These are phyloP conservation scores for Fusarium fracticaudum DNA, from an alignment of 2,329 filamentous ascomycete genomes.

Conservation along the genomic window DNA sequence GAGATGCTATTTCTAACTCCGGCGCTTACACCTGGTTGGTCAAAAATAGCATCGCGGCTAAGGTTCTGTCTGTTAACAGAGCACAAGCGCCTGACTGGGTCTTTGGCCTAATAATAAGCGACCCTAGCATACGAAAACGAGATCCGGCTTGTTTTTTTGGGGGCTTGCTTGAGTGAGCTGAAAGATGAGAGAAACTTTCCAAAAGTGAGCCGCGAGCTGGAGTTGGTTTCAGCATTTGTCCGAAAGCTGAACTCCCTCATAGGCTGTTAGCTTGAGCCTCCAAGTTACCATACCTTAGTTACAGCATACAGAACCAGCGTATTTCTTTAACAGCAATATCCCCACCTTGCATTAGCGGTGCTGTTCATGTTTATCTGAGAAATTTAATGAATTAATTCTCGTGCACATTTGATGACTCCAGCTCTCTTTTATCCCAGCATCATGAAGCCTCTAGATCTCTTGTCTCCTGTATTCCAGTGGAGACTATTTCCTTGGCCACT, in stretches of 20 bases:
- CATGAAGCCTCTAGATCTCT: too few species aligned
- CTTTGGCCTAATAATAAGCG: constrained; percentile 10
- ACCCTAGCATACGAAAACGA: constrained; percentile 11
- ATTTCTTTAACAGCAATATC: too few species aligned
- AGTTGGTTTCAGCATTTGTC: background rate
- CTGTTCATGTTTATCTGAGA: background rate
- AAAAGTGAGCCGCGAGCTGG: background rate
- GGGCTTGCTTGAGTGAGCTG: background rate
- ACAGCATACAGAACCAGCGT: too few species aligned
- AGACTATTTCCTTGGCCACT: background rate
- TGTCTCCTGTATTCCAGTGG: background rate
- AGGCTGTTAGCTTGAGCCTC: background rate
- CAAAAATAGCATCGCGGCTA: constrained; percentile 41
- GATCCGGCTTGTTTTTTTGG: background rate
- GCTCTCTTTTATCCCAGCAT: background rate
- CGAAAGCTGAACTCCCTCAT: background rate
- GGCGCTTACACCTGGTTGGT: background rate
- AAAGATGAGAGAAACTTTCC: background rate
- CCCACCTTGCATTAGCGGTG: accelerated
- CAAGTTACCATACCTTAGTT: background rate
- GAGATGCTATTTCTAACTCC: background rate
- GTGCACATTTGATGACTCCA: background rate
- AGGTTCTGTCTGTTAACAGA: background rate
- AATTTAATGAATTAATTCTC: background rate
- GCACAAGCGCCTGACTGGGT: background rate